phyloP scores from a whole-genome alignment of 805 yeast species.

The Isabelozyma gotoi region DNA sequence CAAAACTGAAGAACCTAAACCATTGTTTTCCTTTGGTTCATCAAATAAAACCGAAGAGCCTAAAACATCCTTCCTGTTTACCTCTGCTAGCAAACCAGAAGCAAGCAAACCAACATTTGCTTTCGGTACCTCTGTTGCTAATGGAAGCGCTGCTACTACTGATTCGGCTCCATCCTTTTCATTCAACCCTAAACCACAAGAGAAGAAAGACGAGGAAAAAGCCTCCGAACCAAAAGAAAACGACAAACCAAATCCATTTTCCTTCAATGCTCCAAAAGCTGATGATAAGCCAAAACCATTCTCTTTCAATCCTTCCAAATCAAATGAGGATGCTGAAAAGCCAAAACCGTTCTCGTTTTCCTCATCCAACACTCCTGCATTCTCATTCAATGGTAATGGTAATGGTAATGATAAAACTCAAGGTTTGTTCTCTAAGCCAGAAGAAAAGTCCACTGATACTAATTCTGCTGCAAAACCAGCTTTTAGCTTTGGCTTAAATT shows the following conservation, averaged over 20 bases:
- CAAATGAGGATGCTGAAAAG: not conserved
- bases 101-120: conserved; percentile 18
- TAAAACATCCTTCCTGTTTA: conserved; percentile 19
- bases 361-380: conserved; percentile 17
- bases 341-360: conserved; percentile 14
- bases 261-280: conserved; percentile 2
- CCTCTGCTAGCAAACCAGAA: conserved; percentile 6
- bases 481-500: conserved; percentile 6
- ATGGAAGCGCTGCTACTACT: conserved; percentile 3
- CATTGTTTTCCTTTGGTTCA: conserved; percentile 19
- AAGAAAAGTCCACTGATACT: conserved; percentile 7
- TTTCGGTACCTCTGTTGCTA: conserved; percentile 13
- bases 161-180: conserved; percentile 5
- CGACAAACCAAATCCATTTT: conserved; percentile 5
- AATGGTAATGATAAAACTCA: conserved; percentile 5
- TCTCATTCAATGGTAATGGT: conserved; percentile 16
- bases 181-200: conserved; percentile 3
- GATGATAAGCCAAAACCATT: conserved; percentile 6
- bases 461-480: conserved; percentile 16
- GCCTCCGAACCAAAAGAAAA: not conserved
- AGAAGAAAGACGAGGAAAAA: conserved; percentile 1
- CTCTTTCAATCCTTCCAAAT: conserved; percentile 4
- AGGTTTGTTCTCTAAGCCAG: conserved; percentile 1
- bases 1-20: conserved; percentile 9
- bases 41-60: conserved; percentile 5